phyloP scores from a whole-genome alignment of 176 grass and related monocot species.

The Carex myosuroides region DNA sequence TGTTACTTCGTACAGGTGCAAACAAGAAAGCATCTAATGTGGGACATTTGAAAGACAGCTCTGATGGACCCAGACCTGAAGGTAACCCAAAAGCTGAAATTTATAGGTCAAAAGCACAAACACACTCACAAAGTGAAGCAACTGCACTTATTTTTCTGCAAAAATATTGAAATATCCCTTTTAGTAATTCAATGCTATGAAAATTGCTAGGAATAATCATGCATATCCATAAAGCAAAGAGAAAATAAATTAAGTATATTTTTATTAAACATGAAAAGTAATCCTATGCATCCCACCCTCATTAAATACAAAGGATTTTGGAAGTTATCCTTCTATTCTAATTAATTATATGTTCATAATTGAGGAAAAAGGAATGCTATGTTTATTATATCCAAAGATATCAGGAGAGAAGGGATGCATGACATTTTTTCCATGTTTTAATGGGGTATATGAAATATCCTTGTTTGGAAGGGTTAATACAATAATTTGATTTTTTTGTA shows the following conservation, averaged over 20 bases:
- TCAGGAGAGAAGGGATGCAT: neutral
- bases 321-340: neutral
- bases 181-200: neutral
- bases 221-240: neutral
- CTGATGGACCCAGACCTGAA: slow-evolving; percentile 66
- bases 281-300: neutral
- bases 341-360: neutral
- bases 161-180: neutral
- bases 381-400: neutral
- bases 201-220: neutral
- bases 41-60: slow-evolving; percentile 55
- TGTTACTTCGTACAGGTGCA: slow-evolving; percentile 53
- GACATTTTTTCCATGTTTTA: neutral
- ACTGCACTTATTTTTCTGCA: neutral
- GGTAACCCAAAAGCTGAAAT: slow-evolving; percentile 24
- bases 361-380: neutral
- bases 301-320: neutral
- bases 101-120: neutral
- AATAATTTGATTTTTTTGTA: neutral
- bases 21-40: slow-evolving; percentile 75
- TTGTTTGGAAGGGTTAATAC: neutral
- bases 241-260: neutral
- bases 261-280: neutral
- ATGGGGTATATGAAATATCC: neutral
- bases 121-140: neutral